A percentile compares a stretch with the other conserved stretches of the same genome.
These are phyloP conservation scores for Blastobotrys robertii DNA, from an alignment of 805 yeast genomes.

Conservation along the genomic window DNA sequence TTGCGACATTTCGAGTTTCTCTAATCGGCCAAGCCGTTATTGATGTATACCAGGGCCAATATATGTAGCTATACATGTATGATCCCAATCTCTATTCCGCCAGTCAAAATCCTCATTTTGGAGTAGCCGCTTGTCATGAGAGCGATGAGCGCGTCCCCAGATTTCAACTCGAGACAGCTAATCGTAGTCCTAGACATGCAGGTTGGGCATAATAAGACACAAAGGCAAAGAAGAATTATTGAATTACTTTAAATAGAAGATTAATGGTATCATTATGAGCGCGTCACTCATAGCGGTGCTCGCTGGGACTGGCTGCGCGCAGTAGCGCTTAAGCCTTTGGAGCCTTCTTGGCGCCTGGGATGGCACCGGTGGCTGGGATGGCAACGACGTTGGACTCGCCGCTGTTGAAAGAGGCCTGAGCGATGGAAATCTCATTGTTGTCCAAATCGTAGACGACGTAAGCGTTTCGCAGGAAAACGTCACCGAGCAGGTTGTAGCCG, in stretches of 20 bases:
- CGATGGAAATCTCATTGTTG: slow-evolving; percentile 46
- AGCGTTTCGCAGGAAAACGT: slow-evolving; percentile 47
- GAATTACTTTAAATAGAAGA: not conserved
- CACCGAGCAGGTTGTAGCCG: slow-evolving; percentile 29
- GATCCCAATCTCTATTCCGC: no score
- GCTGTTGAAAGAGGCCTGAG: slow-evolving; percentile 30
- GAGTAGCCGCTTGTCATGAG: no score
- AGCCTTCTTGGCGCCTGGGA: slow-evolving; percentile 4
- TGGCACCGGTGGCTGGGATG: not conserved
- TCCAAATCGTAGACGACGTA: slow-evolving; percentile 60
- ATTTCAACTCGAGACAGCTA: no score
- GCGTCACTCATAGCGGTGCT: not conserved
- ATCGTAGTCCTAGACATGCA: no score
- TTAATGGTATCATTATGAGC: not conserved
- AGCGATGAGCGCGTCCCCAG: no score
- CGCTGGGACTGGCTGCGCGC: not conserved
- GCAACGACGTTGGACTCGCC: slow-evolving; percentile 1
- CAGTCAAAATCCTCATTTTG: no score
- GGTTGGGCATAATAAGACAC: no score
- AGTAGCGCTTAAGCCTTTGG: not conserved
- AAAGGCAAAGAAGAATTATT: not conserved
- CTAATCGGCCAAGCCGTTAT: no score
- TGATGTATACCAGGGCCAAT: no score
- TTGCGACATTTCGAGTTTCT: no score
- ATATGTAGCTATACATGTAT: no score